Percentiles rank a stretch among this genome's conserved stretches.
Evolutionary conservation across 805 yeast genomes (phyloP).

Genomic region (Saturnispora diversa): DNA sequence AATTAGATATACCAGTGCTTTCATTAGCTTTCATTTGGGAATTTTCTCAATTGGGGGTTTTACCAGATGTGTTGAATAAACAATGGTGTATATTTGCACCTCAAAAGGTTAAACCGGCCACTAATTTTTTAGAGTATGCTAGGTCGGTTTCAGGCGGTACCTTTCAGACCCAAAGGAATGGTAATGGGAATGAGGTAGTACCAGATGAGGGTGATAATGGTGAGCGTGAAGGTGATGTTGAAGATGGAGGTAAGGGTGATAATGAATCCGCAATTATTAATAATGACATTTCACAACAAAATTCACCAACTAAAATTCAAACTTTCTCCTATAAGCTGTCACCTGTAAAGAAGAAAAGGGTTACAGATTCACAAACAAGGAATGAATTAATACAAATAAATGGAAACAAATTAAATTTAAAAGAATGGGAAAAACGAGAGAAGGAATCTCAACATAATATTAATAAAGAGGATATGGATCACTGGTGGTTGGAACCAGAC

Average conservation of each 20-base stretch:
- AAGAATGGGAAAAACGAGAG: constrained; percentile 7
- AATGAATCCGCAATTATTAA: background rate
- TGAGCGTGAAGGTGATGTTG: too few relatives aligned
- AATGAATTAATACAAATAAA: background rate
- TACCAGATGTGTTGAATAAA: constrained; percentile 37
- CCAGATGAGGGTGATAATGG: too few relatives aligned
- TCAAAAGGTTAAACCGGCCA: constrained; percentile 17
- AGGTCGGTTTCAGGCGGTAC: constrained; percentile 18
- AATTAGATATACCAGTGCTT: constrained; percentile 51
- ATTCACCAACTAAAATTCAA: constrained; percentile 9
- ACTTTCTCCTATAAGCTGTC: background rate
- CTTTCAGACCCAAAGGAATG: constrained; percentile 15
- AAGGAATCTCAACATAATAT: background rate
- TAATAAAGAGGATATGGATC: background rate
- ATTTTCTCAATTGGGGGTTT: constrained; percentile 30
- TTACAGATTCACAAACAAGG: background rate
- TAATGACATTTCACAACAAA: constrained; percentile 7
- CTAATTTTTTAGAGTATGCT: constrained; percentile 19
- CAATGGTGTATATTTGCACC: constrained; percentile 50
- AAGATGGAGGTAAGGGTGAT: too few relatives aligned
- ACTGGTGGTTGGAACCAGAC: constrained; percentile 7
- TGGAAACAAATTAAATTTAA: constrained; percentile 5
- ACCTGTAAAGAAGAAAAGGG: constrained; percentile 1
- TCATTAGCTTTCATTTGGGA: constrained; percentile 50
- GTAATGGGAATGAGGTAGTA: background rate